A percentile compares a stretch with the other conserved stretches of the same genome.
These are phyloP conservation scores for Gossypium gossypioides DNA, from an alignment of 441 rosid genomes.

Conservation along the genomic window DNA sequence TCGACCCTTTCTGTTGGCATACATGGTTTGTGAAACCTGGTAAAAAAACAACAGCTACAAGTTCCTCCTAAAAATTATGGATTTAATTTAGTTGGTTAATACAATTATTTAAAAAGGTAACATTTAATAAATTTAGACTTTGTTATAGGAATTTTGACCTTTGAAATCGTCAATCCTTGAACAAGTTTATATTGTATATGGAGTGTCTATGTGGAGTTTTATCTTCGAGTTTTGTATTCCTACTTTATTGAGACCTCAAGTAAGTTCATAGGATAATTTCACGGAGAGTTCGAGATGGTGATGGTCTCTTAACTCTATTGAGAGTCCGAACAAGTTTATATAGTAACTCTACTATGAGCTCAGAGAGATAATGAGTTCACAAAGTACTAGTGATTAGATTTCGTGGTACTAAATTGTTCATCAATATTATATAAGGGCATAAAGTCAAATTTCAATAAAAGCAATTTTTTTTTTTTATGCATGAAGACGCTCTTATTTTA, in stretches of 20 bases:
- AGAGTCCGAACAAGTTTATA: too few relatives aligned
- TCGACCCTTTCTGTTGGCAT: background rate
- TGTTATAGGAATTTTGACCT: background rate
- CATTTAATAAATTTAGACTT: too few relatives aligned
- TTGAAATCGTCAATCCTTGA: background rate
- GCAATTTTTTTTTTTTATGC: too few relatives aligned
- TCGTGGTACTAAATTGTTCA: too few relatives aligned
- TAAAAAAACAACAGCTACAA: background rate
- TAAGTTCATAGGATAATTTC: background rate
- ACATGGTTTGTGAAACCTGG: background rate
- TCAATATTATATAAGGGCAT: too few relatives aligned
- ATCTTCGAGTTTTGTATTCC: background rate
- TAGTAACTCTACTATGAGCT: too few relatives aligned
- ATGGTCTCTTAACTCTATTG: background rate
- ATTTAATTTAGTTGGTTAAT: background rate
- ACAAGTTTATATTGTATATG: too few relatives aligned
- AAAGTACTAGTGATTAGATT: background rate
- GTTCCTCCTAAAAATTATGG: background rate
- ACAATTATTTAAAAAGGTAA: background rate
- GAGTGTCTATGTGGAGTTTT: background rate
- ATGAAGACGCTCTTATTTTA: too few relatives aligned
- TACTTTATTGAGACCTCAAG: background rate
- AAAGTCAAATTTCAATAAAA: too few relatives aligned
- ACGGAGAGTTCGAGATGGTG: too few relatives aligned
- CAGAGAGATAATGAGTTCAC: background rate